Evolutionary conservation across 495 filamentous ascomycete species (phyloP), one percentile per base, ranked within the genome.

Genomic region (Penicillium canariense): DNA sequence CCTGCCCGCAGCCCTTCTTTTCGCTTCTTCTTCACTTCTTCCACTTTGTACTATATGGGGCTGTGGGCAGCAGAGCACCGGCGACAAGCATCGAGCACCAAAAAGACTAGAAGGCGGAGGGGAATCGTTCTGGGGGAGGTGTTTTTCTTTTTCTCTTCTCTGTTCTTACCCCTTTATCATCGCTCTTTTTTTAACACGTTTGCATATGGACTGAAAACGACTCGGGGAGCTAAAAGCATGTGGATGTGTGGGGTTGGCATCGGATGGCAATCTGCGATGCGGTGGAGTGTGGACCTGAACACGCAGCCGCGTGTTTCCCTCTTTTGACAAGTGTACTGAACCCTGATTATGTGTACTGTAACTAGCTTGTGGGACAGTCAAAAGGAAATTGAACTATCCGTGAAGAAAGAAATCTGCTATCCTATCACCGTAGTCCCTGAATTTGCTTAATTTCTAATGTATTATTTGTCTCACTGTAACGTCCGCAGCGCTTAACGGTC

Each of bases 21-120:
- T 54, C 43, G 43, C 45, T 52, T 55, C 52, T 57, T 60, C 43
- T 50, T 52, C 38, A 51, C 44, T 57, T 56, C 20, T 61, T 40
- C 48, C 43, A 44, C 43, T 47, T 44, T 68, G 65, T 68, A 68
- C 55, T 50, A 61, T 68, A 68, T 48, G 35, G 25, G 51, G 57
- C 53, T 57, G 49, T 38, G 65, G 55, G 52, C 49, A 54, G 48
- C 26, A 52, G 56, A 63, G 47, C 30, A 35, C 14, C 17, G 56
- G 22, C 31, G 43, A 51, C 28, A 53, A 56, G 38, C 51, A 48
- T 50, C 35, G 51, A 51, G 54, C 59, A 60, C 59, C 65, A 60
- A 67, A 65, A 67, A 62, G 59, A 61, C 58, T 67, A 67, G 65
- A 67, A 55, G 59, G 59, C 51, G 62, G 58, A 53, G 49, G 46